phyloP scores from a whole-genome alignment of 2,329 filamentous ascomycete species.

The Microdochium nivale region DNA sequence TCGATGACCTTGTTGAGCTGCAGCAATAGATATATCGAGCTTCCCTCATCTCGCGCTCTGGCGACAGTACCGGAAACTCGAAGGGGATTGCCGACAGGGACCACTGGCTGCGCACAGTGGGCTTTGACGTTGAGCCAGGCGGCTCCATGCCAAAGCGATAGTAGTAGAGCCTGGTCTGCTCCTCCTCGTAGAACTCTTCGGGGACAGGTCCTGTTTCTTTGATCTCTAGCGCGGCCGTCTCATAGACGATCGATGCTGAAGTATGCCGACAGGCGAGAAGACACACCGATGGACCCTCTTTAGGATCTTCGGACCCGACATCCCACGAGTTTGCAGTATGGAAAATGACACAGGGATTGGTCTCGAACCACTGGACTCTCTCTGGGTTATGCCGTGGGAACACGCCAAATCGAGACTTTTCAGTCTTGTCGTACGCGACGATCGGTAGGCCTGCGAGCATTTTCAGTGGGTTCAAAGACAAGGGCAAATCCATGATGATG shows the following conservation, averaged over 20 bases:
- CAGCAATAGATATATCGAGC: constrained; percentile 61
- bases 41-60: constrained; percentile 43
- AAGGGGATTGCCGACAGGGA: constrained; percentile 57
- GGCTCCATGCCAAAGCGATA: constrained; percentile 47
- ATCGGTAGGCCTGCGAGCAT: constrained; percentile 45
- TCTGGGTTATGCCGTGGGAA: constrained; percentile 54
- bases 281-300: constrained; percentile 37
- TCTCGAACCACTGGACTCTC: constrained; percentile 58
- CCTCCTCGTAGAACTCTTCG: constrained; percentile 39
- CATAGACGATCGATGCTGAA: constrained; percentile 56
- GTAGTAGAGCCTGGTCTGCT: constrained; percentile 63
- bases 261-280: constrained; percentile 60
- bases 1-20: constrained; percentile 44
- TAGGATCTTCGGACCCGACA: constrained; percentile 22
- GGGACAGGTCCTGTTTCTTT: constrained; percentile 32
- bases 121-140: constrained; percentile 7
- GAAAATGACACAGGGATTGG: constrained; percentile 59
- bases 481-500: constrained; percentile 60
- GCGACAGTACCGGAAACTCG: constrained; percentile 56
- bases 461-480: constrained; percentile 57
- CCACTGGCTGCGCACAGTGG: constrained; percentile 51
- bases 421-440: constrained; percentile 49
- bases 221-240: constrained; percentile 50
- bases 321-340: constrained; percentile 69
- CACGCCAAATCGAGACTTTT: constrained; percentile 54